Evolutionary conservation across 139 green algal genomes (phyloP).

Genomic region (Nannochloris sp.): DNA sequence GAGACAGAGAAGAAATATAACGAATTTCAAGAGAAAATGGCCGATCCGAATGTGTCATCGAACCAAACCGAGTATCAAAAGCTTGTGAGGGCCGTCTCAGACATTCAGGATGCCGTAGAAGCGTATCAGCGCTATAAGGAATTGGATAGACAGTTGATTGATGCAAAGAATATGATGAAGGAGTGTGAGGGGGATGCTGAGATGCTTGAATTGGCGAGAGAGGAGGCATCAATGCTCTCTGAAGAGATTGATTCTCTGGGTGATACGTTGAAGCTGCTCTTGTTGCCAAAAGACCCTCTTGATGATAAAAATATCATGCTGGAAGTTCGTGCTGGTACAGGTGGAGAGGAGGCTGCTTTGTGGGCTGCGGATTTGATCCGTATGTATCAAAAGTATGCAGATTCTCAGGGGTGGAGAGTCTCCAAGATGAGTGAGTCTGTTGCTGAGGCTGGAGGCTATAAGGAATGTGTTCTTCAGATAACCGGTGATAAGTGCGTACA

Average conservation of each 20-base stretch:
- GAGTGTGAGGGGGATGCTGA: constrained; percentile 53
- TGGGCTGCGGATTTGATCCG: constrained; percentile 68
- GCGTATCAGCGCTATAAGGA: constrained; percentile 48
- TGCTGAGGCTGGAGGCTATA: constrained; percentile 80
- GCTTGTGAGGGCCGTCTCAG: constrained; percentile 59
- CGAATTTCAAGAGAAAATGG: constrained; percentile 64
- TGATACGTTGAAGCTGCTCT: constrained; percentile 60
- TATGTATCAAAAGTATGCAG: constrained; percentile 57
- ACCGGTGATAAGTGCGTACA: constrained; percentile 13
- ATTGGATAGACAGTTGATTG: constrained; percentile 41
- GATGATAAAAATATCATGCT: constrained; percentile 90
- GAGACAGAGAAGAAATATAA: constrained; percentile 26
- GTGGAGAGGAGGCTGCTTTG: constrained; percentile 73
- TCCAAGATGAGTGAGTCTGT: constrained; percentile 48
- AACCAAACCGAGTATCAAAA: constrained; percentile 67
- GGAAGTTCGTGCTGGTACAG: constrained; percentile 72
- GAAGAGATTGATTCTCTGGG: constrained; percentile 33
- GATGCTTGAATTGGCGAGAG: constrained; percentile 60
- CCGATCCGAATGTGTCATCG: constrained; percentile 55
- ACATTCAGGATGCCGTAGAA: constrained; percentile 58
- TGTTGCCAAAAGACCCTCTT: constrained; percentile 85
- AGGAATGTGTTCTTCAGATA: constrained; percentile 66
- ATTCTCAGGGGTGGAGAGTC: constrained; percentile 62
- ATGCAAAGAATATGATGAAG: constrained; percentile 55
- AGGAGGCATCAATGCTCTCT: constrained; percentile 42